Base-by-base conservation (phyloP, 768 basidiomycete genomes). In the Zangia roseola region DNA sequence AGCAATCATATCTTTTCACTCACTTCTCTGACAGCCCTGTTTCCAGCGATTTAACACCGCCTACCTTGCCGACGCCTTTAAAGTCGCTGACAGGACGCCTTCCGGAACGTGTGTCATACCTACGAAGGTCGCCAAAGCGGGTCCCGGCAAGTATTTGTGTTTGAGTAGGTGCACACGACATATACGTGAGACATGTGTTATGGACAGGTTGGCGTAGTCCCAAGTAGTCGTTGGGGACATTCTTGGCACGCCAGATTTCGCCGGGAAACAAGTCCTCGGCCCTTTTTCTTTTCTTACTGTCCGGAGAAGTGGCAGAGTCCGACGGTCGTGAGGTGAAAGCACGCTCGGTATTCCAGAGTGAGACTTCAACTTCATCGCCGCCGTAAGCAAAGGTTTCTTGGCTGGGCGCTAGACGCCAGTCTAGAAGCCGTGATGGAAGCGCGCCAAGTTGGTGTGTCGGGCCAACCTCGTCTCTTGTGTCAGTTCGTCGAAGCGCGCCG, bases 201-300 rank as follows among this genome's bases (percentile, higher is more conserved):
- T 86, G 81, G 38, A 93, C 79, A 0, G 89, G 89, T 56, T 87
- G 86, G 13, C 91, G 84, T 14, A 94, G 76, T 40, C 79, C 80
- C 5, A 94, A 74, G 39, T 70, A 63, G 58, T 94, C 91, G 56
- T 91, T 87, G n/a, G 82, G 76, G 5, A 89, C 86, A 63, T 94
- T 93, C 66, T 85, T 87, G 10, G 90, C 90, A 47, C 91, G 74
- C 91, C 91, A 94, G 5, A 85, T 58, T 70, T 94, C 91, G 0
- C 80, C 87, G 0, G 83, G 77, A 41, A 91, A 78, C 3, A 90
- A 59, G 2, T 73, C 66, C 5, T 82, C 78, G 5, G 68, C 70
- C 64, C 84, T 85, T 56, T 86, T 70, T 59, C 88, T 84, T 59
- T 79, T 82, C 16, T 62, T 44, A 59, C 28, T 43, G 31, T 19